A percentile compares a stretch with the other conserved stretches of the same genome.
phyloP scores from a whole-genome alignment of 2,329 filamentous ascomycete species.

The Alternaria sp. region DNA sequence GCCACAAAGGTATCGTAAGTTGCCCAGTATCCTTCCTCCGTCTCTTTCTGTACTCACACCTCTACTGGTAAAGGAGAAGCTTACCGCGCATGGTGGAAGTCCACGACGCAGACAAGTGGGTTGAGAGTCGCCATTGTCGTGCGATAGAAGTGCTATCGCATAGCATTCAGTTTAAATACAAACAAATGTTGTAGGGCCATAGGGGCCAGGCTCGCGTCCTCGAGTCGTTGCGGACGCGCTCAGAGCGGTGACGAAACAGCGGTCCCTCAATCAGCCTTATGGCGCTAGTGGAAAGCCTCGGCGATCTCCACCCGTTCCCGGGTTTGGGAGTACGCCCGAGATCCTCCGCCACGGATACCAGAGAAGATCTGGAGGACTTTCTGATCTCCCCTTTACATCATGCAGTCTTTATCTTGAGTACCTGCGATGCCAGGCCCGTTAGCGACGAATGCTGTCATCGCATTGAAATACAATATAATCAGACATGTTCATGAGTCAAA shows the following conservation, averaged over 20 bases:
- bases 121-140: slow-evolving; percentile 49
- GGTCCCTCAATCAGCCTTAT: slow-evolving; percentile 26
- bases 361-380: background rate
- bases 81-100: slow-evolving; percentile 60
- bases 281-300: slow-evolving; percentile 17
- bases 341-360: background rate
- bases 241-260: slow-evolving; percentile 31
- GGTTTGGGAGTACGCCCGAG: background rate
- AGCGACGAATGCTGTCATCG: background rate
- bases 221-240: slow-evolving; percentile 22
- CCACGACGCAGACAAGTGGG: slow-evolving; percentile 58
- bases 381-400: background rate
- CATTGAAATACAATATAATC: background rate
- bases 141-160: slow-evolving; percentile 15
- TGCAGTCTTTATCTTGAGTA: background rate
- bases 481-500: background rate
- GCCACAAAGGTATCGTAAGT: background rate
- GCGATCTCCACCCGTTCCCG: slow-evolving; percentile 7
- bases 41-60: background rate
- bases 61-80: slow-evolving; percentile 11
- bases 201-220: slow-evolving; percentile 23
- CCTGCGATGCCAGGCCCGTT: background rate
- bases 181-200: slow-evolving; percentile 5
- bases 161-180: background rate
- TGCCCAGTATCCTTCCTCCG: background rate